Conservation (phyloP, 768 basidiomycete genomes). For the Mycena galericulata region DNA sequence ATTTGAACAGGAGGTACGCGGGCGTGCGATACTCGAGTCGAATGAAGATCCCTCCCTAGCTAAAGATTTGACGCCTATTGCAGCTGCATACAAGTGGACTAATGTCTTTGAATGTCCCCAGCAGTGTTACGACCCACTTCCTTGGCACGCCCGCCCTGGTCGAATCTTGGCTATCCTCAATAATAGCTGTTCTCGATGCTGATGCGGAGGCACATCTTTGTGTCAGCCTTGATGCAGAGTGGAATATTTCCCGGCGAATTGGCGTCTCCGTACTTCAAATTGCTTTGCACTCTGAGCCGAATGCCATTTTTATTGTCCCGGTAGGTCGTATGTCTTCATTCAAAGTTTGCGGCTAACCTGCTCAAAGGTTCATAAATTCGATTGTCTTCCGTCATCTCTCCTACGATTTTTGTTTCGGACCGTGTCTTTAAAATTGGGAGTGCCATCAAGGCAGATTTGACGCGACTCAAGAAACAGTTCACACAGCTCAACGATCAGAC, state of each 20-base stretch:
- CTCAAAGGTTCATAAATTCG: not conserved
- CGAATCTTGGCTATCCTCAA: not conserved
- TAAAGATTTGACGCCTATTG: not conserved
- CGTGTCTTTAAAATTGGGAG: constrained; percentile 1
- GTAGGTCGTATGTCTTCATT: not conserved
- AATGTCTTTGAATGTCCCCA: not conserved
- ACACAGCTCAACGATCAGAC: constrained; percentile 1
- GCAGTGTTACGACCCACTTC: not conserved
- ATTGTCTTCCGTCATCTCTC: not conserved
- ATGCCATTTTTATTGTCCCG: not conserved
- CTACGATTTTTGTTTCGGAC: not conserved
- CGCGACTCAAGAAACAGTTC: not conserved
- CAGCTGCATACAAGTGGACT: constrained; percentile 2
- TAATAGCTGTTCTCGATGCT: not conserved
- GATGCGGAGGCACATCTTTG: not conserved
- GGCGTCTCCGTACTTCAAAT: constrained; percentile 35
- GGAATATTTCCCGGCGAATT: constrained; percentile 29
- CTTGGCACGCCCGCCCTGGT: not conserved
- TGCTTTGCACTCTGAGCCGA: constrained; percentile 22
- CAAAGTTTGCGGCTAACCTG: not conserved
- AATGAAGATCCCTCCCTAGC: not conserved
- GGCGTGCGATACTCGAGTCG: not conserved
- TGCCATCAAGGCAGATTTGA: not conserved
- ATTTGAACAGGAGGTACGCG: not conserved
- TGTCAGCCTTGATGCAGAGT: constrained; percentile 27